Base-by-base conservation (phyloP, 331 rosid species). In the Erythrophleum ivorense region DNA sequence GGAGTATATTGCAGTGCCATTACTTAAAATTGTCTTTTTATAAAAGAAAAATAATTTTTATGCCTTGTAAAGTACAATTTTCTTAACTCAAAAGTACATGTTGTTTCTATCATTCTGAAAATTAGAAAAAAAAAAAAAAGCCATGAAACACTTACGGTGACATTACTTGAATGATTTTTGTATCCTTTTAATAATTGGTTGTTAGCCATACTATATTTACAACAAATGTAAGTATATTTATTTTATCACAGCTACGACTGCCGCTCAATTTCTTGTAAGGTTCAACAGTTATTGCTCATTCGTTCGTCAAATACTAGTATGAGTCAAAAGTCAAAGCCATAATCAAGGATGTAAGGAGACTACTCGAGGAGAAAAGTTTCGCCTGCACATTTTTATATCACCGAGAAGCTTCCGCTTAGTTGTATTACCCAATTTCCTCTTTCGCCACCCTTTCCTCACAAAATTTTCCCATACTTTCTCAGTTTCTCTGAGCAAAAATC, bases 241-340 rank as follows among this genome's bases (percentile, higher is more conserved):
- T 63, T 63, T 34, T 6, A 63, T 63, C 45, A 41, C 0, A 34
- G 12, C 70, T 5, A 34, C 21, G 69, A 63, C 69, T 14, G 54
- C 74, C 24, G 9, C 40, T 2, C 19, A 40, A 16, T 77, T 77
- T 53, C 70, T 45, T 4, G 57, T 8, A 19, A 12, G 4, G 38
- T 78, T 43, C 76, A 63, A 71, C 54, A 31, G 13, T 71, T 6
- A 7, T 34, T 52, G 45, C 59, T 52, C 69, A 1, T 73, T 34
- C 55, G 71, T 60, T 45, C 57, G 71, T 83, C 66, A 78, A 78
- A 62, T 63, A 8, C 64, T 33, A 18, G 48, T 67, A 46, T 4
- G 43, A 36, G 87, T 80, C 84, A 80, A 75, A 48, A 65, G 86
- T 66, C 84, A 79, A 73, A 67, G 67, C 54, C 69, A 71, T 5